Base-by-base conservation (phyloP, 148 eudicot species). In the Fagopyrum homotropicum region DNA sequence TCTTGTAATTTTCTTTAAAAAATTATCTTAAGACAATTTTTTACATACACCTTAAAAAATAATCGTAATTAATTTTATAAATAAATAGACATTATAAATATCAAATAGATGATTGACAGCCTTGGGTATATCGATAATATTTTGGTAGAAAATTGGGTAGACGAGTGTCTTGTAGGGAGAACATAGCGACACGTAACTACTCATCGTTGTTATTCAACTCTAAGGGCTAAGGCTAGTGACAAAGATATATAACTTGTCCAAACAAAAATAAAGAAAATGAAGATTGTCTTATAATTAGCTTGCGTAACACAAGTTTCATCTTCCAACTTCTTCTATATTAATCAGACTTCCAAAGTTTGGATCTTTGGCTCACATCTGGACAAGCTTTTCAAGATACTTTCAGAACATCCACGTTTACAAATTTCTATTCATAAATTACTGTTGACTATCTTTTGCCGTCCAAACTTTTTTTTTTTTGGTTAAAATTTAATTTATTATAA, bases 261-360 rank as follows among this genome's bases (percentile, higher is more conserved):
- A 52, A 52, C 11, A 35, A 35, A 35, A 1, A 35, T 35, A 35
- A 35, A 35, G 40, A 2, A 1, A 1, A 35, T 35, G 40, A 22
- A 22, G 26, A 22, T 35, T 35, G 40, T 35, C 40, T 35, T 35
- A 35, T 40, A 14, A 29, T 61, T 22, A 6, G 40, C 40, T 35
- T 66, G 17, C 46, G 71, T 66, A 35, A 40, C 17, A 66, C 46
- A 40, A 10, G 19, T 66, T 66, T 40, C 71, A 61, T 61, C 69
- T 15, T 10, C 44, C 26, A 30, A 29, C 69, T 61, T 61, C 69
- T 12, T 66, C 71, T 43, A 1, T 11, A 19, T 4, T 4, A 64
- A 64, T 12, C 68, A 61, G 16, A 61, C 15, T 61, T 61, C 45
- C n/a, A 8, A 26, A 26, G 11, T 10, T 61, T 4, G 14, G 10